phyloP scores from a whole-genome alignment of 352 stramenopile genomes.

The Globisporangium parvum region DNA sequence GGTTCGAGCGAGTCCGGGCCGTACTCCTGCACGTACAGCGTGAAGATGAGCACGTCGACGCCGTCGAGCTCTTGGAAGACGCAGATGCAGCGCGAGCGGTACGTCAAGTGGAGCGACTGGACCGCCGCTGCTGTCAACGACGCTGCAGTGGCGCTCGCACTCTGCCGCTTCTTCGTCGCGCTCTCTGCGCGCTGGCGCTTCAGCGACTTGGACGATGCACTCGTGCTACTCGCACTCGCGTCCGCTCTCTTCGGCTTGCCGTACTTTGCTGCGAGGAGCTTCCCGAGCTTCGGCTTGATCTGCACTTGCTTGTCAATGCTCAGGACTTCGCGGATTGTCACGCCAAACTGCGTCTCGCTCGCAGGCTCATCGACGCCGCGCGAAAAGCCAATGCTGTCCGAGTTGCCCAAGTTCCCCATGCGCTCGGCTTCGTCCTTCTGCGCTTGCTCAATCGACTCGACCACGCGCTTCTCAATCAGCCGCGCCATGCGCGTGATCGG shows the following conservation, averaged over 20 bases:
- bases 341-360: slow-evolving; percentile 75
- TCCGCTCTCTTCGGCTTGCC: slow-evolving; percentile 49
- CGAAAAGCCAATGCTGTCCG: slow-evolving; percentile 78
- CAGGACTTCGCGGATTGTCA: slow-evolving; percentile 83
- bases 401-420: slow-evolving; percentile 79
- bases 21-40: slow-evolving; percentile 87
- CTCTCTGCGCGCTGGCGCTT: slow-evolving; percentile 29
- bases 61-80: slow-evolving; percentile 88
- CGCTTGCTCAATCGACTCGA: slow-evolving; percentile 69
- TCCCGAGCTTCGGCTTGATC: slow-evolving; percentile 80
- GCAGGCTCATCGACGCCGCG: slow-evolving; percentile 50
- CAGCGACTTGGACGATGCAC: slow-evolving; percentile 46
- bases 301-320: slow-evolving; percentile 86
- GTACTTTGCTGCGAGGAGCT: slow-evolving; percentile 63
- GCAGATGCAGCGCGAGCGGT: slow-evolving; percentile 85
- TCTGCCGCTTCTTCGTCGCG: slow-evolving; percentile 29
- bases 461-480: slow-evolving; percentile 73
- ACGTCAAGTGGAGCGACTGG: slow-evolving; percentile 65
- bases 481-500: slow-evolving; percentile 83
- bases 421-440: slow-evolving; percentile 70
- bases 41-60: slow-evolving; percentile 87
- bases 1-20: slow-evolving; percentile 59
- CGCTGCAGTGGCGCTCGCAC: slow-evolving; percentile 8
- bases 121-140: slow-evolving; percentile 1
- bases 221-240: slow-evolving; percentile 7